A percentile compares a stretch with the other conserved stretches of the same genome.
Evolutionary conservation across 257 asterid genomes (phyloP).

Genomic region (Schizonepeta tenuifolia): DNA sequence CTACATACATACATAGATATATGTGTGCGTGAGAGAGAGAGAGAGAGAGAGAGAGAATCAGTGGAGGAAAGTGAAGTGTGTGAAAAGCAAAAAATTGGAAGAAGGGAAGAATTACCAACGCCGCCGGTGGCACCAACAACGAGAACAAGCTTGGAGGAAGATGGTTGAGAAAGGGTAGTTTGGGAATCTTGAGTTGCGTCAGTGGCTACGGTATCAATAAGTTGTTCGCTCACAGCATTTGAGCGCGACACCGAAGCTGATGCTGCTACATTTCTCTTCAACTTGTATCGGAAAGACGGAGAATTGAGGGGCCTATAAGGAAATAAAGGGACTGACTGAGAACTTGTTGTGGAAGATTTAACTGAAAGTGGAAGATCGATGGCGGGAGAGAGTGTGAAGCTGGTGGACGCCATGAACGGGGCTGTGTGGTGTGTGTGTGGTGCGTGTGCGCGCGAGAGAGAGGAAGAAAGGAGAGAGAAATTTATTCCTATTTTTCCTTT

Average conservation of each 20-base stretch:
- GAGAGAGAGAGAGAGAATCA: no score
- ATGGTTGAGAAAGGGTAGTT: constrained; percentile 25
- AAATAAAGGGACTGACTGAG: constrained; percentile 29
- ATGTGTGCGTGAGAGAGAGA: no score
- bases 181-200: constrained; percentile 40
- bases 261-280: constrained; percentile 28
- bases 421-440: neutral
- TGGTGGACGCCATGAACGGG: constrained; percentile 61
- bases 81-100: no score
- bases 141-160: constrained; percentile 78
- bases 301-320: constrained; percentile 34
- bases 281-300: constrained; percentile 27
- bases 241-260: constrained; percentile 39
- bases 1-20: no score
- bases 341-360: constrained; percentile 13
- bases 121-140: constrained; percentile 99
- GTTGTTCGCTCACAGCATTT: constrained; percentile 40
- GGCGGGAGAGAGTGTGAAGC: constrained; percentile 46
- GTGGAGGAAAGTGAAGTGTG: no score
- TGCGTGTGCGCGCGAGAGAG: neutral
- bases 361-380: constrained; percentile 42
- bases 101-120: constrained; percentile 59
- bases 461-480: neutral
- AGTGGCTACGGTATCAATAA: constrained; percentile 34
- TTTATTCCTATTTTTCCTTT: no score